These are phyloP conservation scores for Puccinia horiana DNA, from an alignment of 1,284 basidiomycete species.

Conservation along the genomic window DNA sequence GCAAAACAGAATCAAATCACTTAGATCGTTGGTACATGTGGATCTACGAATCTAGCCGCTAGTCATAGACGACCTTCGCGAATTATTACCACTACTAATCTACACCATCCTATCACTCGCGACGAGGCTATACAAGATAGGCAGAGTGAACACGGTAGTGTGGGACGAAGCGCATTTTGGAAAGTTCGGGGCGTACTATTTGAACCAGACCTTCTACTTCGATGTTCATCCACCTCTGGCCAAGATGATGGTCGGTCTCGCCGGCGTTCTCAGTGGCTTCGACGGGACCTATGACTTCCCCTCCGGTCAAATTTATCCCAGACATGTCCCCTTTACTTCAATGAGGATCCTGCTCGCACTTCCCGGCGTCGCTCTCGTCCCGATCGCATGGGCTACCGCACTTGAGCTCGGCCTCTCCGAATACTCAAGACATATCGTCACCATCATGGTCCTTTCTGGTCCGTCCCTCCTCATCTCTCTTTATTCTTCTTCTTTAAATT, in stretches of 20 bases:
- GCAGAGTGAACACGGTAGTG: conserved; percentile 80
- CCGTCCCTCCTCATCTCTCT: conserved; percentile 57
- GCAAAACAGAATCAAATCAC: neutral
- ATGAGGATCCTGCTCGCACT: conserved; percentile 93
- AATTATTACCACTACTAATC: conserved; percentile 69
- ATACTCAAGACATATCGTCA: conserved; percentile 85
- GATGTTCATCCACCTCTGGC: conserved; percentile 97
- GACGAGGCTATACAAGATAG: conserved; percentile 92
- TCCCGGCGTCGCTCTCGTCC: conserved; percentile 93
- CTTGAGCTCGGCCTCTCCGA: conserved; percentile 90
- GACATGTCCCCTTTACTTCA: conserved; percentile 81
- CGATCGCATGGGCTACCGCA: conserved; percentile 92
- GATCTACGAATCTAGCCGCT: neutral
- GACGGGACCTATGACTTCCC: conserved; percentile 92
- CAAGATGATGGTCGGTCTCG: conserved; percentile 96
- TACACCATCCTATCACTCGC: conserved; percentile 92
- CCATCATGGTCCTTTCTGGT: conserved; percentile 90
- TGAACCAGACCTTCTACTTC: conserved; percentile 94
- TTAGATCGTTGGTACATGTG: neutral
- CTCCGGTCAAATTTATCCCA: conserved; percentile 82
- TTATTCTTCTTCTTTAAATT: neutral
- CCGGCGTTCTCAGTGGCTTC: conserved; percentile 86
- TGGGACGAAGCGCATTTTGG: conserved; percentile 99
- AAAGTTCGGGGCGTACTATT: conserved; percentile 92
- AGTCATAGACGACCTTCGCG: conserved; percentile 24